Evolutionary conservation across 2,329 filamentous ascomycete genomes (phyloP).

Genomic region (Microdochium nivale): DNA sequence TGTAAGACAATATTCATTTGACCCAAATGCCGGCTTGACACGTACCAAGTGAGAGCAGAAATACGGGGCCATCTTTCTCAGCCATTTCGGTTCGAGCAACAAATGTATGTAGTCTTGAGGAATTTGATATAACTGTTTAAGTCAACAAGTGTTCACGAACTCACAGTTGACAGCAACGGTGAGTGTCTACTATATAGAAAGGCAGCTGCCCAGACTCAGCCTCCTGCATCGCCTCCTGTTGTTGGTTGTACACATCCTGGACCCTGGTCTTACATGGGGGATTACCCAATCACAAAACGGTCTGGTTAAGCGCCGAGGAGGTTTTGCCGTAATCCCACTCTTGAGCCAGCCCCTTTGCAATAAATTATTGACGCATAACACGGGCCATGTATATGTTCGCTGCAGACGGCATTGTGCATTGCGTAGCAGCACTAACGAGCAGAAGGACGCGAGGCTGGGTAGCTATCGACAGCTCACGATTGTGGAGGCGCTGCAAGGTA

Average conservation of each 20-base stretch:
- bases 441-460: too few species aligned
- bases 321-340: background rate
- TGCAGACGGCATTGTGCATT: too few species aligned
- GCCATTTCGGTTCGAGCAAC: background rate
- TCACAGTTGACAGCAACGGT: too few species aligned
- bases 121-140: background rate
- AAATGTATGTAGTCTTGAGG: background rate
- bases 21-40: background rate
- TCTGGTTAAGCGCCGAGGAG: background rate
- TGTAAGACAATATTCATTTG: background rate
- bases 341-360: background rate
- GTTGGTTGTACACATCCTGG: background rate
- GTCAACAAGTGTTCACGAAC: too few species aligned
- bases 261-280: background rate
- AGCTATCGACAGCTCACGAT: too few species aligned
- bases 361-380: too few species aligned
- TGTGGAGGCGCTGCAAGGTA: too few species aligned
- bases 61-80: background rate
- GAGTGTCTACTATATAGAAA: too few species aligned
- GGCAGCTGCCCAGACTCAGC: too few species aligned
- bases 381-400: too few species aligned
- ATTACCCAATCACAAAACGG: background rate
- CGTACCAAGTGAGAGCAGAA: slow-evolving; percentile 12
- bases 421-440: too few species aligned
- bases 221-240: background rate